Base-by-base conservation (phyloP, 2,329 filamentous ascomycete genomes). In the Aureobasidium subglaciale region DNA sequence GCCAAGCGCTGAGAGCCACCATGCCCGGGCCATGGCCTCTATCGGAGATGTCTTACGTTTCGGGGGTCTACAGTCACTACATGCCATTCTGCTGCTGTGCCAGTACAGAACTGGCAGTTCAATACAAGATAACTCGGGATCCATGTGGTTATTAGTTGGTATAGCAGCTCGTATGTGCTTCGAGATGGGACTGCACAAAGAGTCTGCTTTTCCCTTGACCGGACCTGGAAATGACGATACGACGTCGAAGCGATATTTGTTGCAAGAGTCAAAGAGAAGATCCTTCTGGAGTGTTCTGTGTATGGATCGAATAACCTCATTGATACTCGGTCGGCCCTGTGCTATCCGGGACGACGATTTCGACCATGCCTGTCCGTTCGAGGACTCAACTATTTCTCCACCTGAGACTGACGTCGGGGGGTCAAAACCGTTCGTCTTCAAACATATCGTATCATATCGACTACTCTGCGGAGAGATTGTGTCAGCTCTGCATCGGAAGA, bases 101-200 rank as follows among this genome's bases (percentile, higher is more conserved):
- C 73, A 76, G 45, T 76, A 74, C 58, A 64, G 73, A 4, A 69
- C 74, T 60, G 68, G 70, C 0, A 74, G 68, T 2, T 71, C 71
- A 0, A 69, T 71, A 1, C 74, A 58, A 34, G 61, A 62, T 30
- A 58, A 61, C 30, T 60, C 58, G 1, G 58, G 57, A 4, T 58
- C 72, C 52, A 68, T 76, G 25, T 76, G 74, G 73, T 73, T 76
- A 58, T 65, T 75, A 2, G 72, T 75, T 11, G 72, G 73, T 0
- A 68, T 73, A 7, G 72, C 73, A 1, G 71, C 71, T 0, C 64
- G 71, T 6, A 73, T 71, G 27, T 71, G 72, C 60, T 73, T 90
- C 25, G 87, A 90, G 68, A 75, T 75, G 43, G 73, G 73, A 0
- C 58, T 75, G 0, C 73, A 75, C 56, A 66, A 71, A 25, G 70